These are phyloP conservation scores for Hura crepitans DNA, from an alignment of 441 rosid genomes.

Conservation along the genomic window DNA sequence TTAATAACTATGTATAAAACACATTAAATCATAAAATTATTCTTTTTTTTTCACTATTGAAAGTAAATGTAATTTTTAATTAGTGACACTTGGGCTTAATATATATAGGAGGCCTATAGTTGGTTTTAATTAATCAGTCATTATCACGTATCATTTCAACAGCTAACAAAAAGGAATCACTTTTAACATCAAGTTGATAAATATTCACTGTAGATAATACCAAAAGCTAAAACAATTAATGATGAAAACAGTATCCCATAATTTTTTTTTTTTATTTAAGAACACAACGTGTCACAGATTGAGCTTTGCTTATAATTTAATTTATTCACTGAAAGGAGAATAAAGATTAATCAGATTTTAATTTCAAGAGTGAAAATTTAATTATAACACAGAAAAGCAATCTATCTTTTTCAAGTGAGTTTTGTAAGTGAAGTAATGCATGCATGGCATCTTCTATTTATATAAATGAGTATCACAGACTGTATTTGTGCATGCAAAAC, in stretches of 20 bases:
- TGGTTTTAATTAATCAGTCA: neutral
- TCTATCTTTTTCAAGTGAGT: neutral
- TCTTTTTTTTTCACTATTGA: neutral
- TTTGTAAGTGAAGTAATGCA: constrained; percentile 6
- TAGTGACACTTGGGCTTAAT: neutral
- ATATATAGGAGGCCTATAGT: neutral
- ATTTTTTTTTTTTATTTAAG: neutral
- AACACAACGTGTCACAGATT: neutral
- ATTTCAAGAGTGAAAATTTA: neutral
- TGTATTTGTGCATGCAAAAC: neutral
- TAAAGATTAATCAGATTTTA: neutral
- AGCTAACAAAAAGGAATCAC: neutral
- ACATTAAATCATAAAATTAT: neutral
- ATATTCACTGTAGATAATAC: neutral
- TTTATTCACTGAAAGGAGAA: neutral
- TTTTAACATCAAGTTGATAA: neutral
- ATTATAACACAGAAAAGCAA: constrained; percentile 5
- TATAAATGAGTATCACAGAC: neutral
- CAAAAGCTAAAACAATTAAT: neutral
- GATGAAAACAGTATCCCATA: neutral
- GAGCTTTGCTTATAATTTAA: neutral
- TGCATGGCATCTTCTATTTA: constrained; percentile 12
- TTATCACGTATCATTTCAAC: neutral
- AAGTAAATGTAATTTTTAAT: constrained; percentile 8
- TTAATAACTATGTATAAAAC: neutral